Conservation (phyloP, 2,329 filamentous ascomycete genomes). For the Exophiala bonariae region DNA sequence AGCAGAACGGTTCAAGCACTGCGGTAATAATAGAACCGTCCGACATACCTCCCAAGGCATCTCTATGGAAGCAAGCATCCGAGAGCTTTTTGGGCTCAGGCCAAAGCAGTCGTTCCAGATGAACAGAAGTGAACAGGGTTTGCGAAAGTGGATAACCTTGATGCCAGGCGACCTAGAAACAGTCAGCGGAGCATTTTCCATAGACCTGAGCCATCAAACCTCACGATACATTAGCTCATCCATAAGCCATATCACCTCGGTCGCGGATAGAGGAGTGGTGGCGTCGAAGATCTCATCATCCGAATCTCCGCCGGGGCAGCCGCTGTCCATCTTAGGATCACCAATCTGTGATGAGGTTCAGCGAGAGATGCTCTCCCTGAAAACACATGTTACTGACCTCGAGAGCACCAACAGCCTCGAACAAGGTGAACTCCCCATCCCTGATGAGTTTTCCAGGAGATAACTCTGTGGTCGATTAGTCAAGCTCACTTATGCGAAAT, state of each 20-base stretch:
- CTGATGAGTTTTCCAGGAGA: slow-evolving; percentile 82
- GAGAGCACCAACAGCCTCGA: slow-evolving; percentile 81
- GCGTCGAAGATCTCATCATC: slow-evolving; percentile 81
- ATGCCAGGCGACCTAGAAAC: slow-evolving; percentile 84
- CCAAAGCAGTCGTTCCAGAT: slow-evolving; percentile 80
- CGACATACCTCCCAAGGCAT: slow-evolving; percentile 32
- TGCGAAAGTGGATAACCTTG: slow-evolving; percentile 93
- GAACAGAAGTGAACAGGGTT: slow-evolving; percentile 88
- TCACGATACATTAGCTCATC: slow-evolving; percentile 89
- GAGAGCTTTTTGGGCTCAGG: slow-evolving; percentile 64
- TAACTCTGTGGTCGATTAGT: slow-evolving; percentile 9
- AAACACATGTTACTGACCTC: slow-evolving; percentile 46
- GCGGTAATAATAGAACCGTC: slow-evolving; percentile 49
- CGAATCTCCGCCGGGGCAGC: slow-evolving; percentile 74
- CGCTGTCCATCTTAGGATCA: slow-evolving; percentile 99
- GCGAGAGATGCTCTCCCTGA: neutral
- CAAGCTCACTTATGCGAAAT: slow-evolving; percentile 5
- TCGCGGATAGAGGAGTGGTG: slow-evolving; percentile 64
- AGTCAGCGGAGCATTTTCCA: neutral
- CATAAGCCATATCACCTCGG: slow-evolving; percentile 88
- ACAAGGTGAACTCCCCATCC: slow-evolving; percentile 90
- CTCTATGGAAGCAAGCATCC: slow-evolving; percentile 61
- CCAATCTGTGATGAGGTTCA: slow-evolving; percentile 70
- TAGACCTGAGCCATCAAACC: slow-evolving; percentile 49
- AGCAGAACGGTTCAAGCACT: slow-evolving; percentile 79